Base-by-base conservation (phyloP, 2,329 filamentous ascomycete genomes). In the Verticillium nonalfalfae region DNA sequence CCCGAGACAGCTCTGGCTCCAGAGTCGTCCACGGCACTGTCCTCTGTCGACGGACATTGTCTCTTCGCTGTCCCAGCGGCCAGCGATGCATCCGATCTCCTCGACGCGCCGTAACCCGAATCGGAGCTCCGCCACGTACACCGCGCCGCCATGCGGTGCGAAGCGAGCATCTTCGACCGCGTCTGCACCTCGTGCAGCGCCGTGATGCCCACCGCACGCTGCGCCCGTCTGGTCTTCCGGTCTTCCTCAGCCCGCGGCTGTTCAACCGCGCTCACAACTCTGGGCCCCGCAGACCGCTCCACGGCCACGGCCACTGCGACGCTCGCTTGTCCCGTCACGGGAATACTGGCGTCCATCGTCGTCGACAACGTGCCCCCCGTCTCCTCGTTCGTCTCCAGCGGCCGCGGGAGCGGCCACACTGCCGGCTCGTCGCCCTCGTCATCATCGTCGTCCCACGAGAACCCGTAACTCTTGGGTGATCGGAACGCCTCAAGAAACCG, bases 231-330 rank as follows among this genome's bases (percentile, higher is more conserved):
- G 10, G 54, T 13, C 21, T 52, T 52, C 45, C 45, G 45, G 14
- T 13, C 26, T 2, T 21, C 14, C 50, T 26, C 50, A 9, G 7
- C 39, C 7, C 21, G 21, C 21, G 21, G 21, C 21, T 15, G 1
- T 1, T 62, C 59, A 9, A 59, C 62, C 14, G 62, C 62, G 35
- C 64, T 62, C 58, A 64, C 62, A 14, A 64, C 56, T 18, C 35
- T 63, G 3, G 57, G 57, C 15, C 61, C 59, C 2, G 59, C 63
- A 26, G 62, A 61, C 5, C 26, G 26, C 26, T 31, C 26, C 26
- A 31, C 26, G 26, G 61, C 59, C 11, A 61, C 63, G 7, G 63
- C 61, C 56, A 62, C 58, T 11, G 63, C 62, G 26, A 64, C 59
- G 4, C 58, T 57, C 40, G 63, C 63, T 55, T 64, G 59, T 33